phyloP scores from a whole-genome alignment of 1,139 yeast genomes.

The Suhomyces guaymorum region DNA sequence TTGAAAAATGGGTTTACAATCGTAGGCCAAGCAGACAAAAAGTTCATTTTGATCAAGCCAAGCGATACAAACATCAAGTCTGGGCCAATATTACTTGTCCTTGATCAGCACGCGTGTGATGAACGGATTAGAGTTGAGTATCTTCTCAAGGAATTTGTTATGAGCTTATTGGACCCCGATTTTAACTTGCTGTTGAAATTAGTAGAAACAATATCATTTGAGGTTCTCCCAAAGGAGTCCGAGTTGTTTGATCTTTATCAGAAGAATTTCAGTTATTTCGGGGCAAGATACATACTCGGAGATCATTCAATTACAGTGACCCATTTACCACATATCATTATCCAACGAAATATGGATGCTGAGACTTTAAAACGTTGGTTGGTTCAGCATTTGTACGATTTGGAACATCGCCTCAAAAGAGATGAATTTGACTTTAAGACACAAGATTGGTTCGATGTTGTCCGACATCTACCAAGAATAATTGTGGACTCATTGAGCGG shows the following conservation, averaged over 20 bases:
- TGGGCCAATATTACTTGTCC: conserved; percentile 30
- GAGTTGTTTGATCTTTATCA: conserved; percentile 29
- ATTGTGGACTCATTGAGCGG: conserved; percentile 54
- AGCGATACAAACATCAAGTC: not conserved
- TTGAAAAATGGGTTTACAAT: conserved; percentile 15
- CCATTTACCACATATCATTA: conserved; percentile 44
- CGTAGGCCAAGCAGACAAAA: conserved; percentile 55
- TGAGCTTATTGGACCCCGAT: conserved; percentile 13
- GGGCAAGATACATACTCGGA: conserved; percentile 32
- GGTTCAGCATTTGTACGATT: conserved; percentile 44
- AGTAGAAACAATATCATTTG: conserved; percentile 19
- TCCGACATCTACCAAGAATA: conserved; percentile 44
- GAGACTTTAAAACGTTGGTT: conserved; percentile 34
- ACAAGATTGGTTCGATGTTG: conserved; percentile 17
- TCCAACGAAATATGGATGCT: conserved; percentile 27
- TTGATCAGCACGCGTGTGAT: conserved; percentile 83
- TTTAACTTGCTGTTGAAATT: conserved; percentile 16
- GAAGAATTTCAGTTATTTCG: conserved; percentile 30
- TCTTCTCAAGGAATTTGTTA: conserved; percentile 36
- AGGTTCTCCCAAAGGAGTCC: conserved; percentile 28
- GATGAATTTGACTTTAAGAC: conserved; percentile 3
- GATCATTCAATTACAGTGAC: conserved; percentile 22
- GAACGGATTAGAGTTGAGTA: conserved; percentile 63
- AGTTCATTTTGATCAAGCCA: conserved; percentile 52
- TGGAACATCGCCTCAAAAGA: conserved; percentile 29